Evolutionary conservation across 306 rosid species (phyloP).

Genomic region (Gynostemma pentaphyllum): DNA sequence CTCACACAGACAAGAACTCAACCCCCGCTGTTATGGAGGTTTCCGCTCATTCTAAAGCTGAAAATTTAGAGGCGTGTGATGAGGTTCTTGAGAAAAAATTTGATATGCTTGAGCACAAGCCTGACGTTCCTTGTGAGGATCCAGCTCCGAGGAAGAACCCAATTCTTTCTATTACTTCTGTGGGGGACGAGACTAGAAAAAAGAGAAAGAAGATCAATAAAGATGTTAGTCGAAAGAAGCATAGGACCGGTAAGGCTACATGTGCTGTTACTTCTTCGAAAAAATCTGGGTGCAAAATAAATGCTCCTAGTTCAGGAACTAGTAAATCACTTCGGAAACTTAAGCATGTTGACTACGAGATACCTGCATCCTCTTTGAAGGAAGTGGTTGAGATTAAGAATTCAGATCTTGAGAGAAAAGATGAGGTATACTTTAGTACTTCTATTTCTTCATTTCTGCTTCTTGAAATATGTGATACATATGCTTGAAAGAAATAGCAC

Average conservation of each 20-base stretch:
- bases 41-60: slow-evolving; percentile 34
- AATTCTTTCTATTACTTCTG: slow-evolving; percentile 59
- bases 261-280: slow-evolving; percentile 22
- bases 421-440: slow-evolving; percentile 46
- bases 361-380: slow-evolving; percentile 37
- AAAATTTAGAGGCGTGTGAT: slow-evolving; percentile 33
- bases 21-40: slow-evolving; percentile 38
- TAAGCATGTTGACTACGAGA: slow-evolving; percentile 38
- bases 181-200: slow-evolving; percentile 40
- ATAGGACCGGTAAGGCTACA: slow-evolving; percentile 58
- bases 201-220: slow-evolving; percentile 44
- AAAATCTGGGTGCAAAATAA: slow-evolving; percentile 29
- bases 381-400: slow-evolving; percentile 40
- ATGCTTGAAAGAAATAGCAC: background rate
- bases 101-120: slow-evolving; percentile 34
- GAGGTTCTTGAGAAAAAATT: slow-evolving; percentile 31
- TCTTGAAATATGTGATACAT: background rate
- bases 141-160: slow-evolving; percentile 34
- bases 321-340: slow-evolving; percentile 50
- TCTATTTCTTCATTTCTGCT: background rate
- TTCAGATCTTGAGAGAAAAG: slow-evolving; percentile 39
- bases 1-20: slow-evolving; percentile 30
- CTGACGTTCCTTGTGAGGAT: slow-evolving; percentile 32
- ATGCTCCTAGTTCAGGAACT: slow-evolving; percentile 24
- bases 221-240: slow-evolving; percentile 47